Evolutionary conservation across 2,329 filamentous ascomycete species (phyloP).

Genomic region (Tolypocladium nubicola): DNA sequence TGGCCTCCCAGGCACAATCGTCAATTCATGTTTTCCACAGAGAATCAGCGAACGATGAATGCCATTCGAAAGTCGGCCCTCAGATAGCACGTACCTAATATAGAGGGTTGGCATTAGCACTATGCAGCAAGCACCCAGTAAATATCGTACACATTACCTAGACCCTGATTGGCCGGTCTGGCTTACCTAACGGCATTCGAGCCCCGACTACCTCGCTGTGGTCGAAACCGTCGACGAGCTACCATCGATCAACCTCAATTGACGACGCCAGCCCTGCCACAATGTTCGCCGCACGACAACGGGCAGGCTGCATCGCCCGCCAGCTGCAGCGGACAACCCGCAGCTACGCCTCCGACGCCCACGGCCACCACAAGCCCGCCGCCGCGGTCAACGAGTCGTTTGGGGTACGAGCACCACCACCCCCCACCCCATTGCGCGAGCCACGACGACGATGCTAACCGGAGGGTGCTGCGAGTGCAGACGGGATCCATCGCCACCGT

Average conservation of each 20-base stretch:
- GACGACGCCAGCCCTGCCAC: conserved; percentile 19
- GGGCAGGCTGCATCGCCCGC: conserved; percentile 27
- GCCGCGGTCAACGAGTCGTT: conserved; percentile 41
- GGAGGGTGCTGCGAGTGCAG: conserved; percentile 20
- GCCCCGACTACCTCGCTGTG: conserved; percentile 16
- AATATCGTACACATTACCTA: neutral
- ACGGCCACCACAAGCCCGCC: conserved; percentile 35
- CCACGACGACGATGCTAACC: neutral
- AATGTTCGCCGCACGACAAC: conserved; percentile 34
- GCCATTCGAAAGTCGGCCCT: neutral
- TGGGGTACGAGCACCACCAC: conserved; percentile 34
- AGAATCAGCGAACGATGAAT: neutral
- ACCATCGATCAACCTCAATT: conserved; percentile 18
- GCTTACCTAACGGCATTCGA: conserved; percentile 17
- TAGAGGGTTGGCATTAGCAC: no score
- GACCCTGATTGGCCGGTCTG: conserved; percentile 11
- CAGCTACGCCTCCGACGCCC: conserved; percentile 44
- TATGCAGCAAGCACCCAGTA: no score
- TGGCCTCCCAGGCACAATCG: neutral
- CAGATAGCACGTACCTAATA: no score
- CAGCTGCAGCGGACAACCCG: conserved; percentile 29
- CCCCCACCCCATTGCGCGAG: neutral
- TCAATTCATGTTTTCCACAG: neutral
- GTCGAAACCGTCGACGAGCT: conserved; percentile 4
- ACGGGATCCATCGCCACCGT: conserved; percentile 36